Conservation (phyloP, 2,329 filamentous ascomycete genomes). For the Monosporascus sp. region DNA sequence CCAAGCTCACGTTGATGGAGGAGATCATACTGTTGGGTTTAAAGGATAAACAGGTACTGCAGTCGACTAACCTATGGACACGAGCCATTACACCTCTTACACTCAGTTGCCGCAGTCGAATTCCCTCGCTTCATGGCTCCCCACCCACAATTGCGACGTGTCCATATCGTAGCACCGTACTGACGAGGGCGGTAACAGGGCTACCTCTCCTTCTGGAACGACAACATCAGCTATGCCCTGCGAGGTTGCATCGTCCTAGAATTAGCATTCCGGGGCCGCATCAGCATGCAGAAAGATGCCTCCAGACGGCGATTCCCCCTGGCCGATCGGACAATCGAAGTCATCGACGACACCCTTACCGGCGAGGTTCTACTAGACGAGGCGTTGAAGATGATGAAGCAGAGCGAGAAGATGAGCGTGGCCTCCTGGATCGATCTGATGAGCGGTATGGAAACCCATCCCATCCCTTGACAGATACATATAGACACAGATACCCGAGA, state of each 20-base stretch:
- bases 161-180: background rate
- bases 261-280: slow-evolving; percentile 88
- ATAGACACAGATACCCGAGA: background rate
- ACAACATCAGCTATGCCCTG: slow-evolving; percentile 98
- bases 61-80: background rate
- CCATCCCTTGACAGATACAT: background rate
- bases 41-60: slow-evolving; percentile 93
- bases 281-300: slow-evolving; percentile 98
- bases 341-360: slow-evolving; percentile 92
- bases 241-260: slow-evolving; percentile 98
- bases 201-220: slow-evolving; percentile 99
- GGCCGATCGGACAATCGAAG: slow-evolving; percentile 90
- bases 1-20: slow-evolving; percentile 98
- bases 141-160: no score
- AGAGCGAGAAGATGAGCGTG: slow-evolving; percentile 99
- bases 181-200: slow-evolving; percentile 52
- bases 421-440: slow-evolving; percentile 98
- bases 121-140: no score
- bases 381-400: slow-evolving; percentile 99
- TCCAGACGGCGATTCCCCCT: slow-evolving; percentile 87
- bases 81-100: no score
- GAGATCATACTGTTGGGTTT: slow-evolving; percentile 91
- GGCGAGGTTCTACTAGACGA: slow-evolving; percentile 97
- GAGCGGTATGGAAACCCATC: slow-evolving; percentile 64
- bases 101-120: no score